Percentiles rank a stretch among this genome's conserved stretches.
phyloP scores from a whole-genome alignment of 495 filamentous ascomycete genomes.

The Hyaloscypha bicolor region DNA sequence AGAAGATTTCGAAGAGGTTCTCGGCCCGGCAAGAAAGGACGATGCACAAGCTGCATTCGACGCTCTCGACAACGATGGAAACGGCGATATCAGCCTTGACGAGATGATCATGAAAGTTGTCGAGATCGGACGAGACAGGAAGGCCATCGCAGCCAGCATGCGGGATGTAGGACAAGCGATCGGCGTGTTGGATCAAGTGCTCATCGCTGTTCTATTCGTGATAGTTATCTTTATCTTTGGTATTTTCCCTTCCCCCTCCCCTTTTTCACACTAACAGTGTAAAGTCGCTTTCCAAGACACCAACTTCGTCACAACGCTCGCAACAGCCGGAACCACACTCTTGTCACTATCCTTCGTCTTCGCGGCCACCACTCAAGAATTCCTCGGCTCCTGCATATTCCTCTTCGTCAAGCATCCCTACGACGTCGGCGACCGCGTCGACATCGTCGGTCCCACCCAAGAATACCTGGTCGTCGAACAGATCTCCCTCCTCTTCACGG shows the following conservation, averaged over 20 bases:
- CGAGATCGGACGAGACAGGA: constrained; percentile 79
- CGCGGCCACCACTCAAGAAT: constrained; percentile 85
- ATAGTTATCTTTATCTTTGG: constrained; percentile 84
- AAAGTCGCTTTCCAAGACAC: constrained; percentile 73
- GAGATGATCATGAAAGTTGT: constrained; percentile 91
- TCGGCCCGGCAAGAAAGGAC: constrained; percentile 67
- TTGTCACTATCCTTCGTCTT: constrained; percentile 96
- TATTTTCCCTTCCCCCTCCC: constrained; percentile 40
- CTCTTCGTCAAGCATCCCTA: constrained; percentile 93
- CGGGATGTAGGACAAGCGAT: constrained; percentile 97
- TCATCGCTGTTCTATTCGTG: constrained; percentile 76
- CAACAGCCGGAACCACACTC: constrained; percentile 92
- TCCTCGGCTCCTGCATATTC: constrained; percentile 95
- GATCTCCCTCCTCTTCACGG: constrained; percentile 91
- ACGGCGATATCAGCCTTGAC: constrained; percentile 91
- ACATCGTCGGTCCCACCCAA: constrained; percentile 63
- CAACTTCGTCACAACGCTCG: constrained; percentile 82
- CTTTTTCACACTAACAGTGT: constrained; percentile 30
- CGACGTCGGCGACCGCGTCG: constrained; percentile 92
- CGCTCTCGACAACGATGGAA: constrained; percentile 80
- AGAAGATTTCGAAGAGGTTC: constrained; percentile 85
- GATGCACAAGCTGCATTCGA: constrained; percentile 85
- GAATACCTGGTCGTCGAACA: constrained; percentile 84
- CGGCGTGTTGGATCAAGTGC: constrained; percentile 81
- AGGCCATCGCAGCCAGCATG: constrained; percentile 87